phyloP scores from a whole-genome alignment of 1,284 basidiomycete genomes.

The Retiboletus fuscus region DNA sequence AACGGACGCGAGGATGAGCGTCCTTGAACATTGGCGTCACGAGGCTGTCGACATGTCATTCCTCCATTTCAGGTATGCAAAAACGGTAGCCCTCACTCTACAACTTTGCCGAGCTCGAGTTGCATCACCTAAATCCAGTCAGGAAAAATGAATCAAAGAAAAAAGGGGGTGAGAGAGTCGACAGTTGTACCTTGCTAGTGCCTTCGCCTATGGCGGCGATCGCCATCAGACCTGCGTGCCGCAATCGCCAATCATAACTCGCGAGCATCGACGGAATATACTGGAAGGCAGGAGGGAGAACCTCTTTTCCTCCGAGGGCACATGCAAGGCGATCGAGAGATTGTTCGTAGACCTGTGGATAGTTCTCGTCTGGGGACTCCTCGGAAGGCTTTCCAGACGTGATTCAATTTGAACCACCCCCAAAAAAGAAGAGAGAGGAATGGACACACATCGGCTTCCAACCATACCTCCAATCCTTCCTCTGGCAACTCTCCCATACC shows the following conservation, averaged over 20 bases:
- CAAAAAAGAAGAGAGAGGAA: background rate
- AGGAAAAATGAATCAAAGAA: slow-evolving; percentile 6
- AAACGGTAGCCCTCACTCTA: slow-evolving; percentile 59
- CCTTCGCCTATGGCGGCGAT: slow-evolving; percentile 84
- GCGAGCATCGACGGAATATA: slow-evolving; percentile 84
- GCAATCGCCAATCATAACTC: slow-evolving; percentile 82
- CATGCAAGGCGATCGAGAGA: slow-evolving; percentile 80
- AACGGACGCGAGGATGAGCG: slow-evolving; percentile 82
- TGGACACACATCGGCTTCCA: slow-evolving; percentile 75
- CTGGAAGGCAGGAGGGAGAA: slow-evolving; percentile 81
- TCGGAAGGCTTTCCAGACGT: slow-evolving; percentile 64
- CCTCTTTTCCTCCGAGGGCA: slow-evolving; percentile 76
- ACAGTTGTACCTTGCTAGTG: slow-evolving; percentile 65
- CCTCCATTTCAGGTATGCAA: slow-evolving; percentile 12
- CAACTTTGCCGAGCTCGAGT: slow-evolving; percentile 79
- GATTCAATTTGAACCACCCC: slow-evolving; percentile 17
- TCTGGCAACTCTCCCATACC: slow-evolving; percentile 83
- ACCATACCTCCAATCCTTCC: slow-evolving; percentile 71
- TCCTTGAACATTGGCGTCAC: slow-evolving; percentile 83
- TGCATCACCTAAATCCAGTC: slow-evolving; percentile 67
- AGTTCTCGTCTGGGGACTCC: slow-evolving; percentile 77
- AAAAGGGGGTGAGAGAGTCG: too few relatives aligned
- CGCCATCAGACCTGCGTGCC: slow-evolving; percentile 86
- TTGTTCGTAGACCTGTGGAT: slow-evolving; percentile 83
- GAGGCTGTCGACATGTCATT: slow-evolving; percentile 57